Evolutionary conservation across 2,329 filamentous ascomycete species (phyloP).

Genomic region (Aureobasidium sp.): DNA sequence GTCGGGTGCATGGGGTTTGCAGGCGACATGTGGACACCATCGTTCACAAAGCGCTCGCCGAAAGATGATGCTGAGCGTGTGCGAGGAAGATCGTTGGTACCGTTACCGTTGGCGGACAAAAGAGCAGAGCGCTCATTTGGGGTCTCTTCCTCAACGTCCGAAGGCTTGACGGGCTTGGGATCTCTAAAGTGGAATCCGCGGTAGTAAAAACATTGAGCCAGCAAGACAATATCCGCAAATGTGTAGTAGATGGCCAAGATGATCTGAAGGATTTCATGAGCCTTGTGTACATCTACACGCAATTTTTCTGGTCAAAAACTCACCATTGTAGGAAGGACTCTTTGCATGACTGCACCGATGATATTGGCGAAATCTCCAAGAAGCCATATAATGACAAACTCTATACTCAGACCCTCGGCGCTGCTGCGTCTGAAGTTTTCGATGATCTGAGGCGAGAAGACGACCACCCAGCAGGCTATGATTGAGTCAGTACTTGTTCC

Average conservation of each 20-base stretch:
- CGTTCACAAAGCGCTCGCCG: slow-evolving; percentile 42
- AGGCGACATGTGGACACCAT: slow-evolving; percentile 65
- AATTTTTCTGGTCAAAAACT: slow-evolving; percentile 15
- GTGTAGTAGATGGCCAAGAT: slow-evolving; percentile 95
- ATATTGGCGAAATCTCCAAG: slow-evolving; percentile 96
- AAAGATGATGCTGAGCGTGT: slow-evolving; percentile 30
- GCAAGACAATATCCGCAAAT: slow-evolving; percentile 77
- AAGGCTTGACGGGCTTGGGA: slow-evolving; percentile 38
- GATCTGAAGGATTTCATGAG: slow-evolving; percentile 39
- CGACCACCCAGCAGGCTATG: slow-evolving; percentile 84
- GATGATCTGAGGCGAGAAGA: slow-evolving; percentile 94
- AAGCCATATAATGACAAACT: slow-evolving; percentile 91
- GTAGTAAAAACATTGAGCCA: slow-evolving; percentile 93
- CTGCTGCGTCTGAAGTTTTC: slow-evolving; percentile 83
- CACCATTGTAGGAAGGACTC: slow-evolving; percentile 87
- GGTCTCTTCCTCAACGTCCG: slow-evolving; percentile 19
- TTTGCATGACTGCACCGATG: slow-evolving; percentile 80
- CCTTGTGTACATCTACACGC: not conserved
- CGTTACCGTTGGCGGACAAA: slow-evolving; percentile 24
- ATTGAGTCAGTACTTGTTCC: not conserved
- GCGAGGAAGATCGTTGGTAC: slow-evolving; percentile 19
- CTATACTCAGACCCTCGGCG: slow-evolving; percentile 79
- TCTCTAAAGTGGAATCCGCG: slow-evolving; percentile 78
- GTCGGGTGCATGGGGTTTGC: slow-evolving; percentile 67
- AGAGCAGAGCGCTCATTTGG: slow-evolving; percentile 28